A percentile compares a stretch with the other conserved stretches of the same genome.
Evolutionary conservation across 768 basidiomycete species (phyloP).

Genomic region (Coprinellus aureogranulatus): DNA sequence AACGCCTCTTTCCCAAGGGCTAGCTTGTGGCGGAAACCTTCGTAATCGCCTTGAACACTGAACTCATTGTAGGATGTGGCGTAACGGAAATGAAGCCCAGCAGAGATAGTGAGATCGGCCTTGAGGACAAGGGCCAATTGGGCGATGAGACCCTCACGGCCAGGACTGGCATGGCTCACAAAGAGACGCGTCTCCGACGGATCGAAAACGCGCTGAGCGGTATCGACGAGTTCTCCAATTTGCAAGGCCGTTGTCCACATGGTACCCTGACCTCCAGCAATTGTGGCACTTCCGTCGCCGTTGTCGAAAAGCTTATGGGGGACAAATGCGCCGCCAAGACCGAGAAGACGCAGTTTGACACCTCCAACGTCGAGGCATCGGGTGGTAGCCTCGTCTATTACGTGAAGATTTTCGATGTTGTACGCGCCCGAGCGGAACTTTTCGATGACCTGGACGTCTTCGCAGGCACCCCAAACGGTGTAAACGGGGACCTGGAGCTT

Average conservation of each 20-base stretch:
- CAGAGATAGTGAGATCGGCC: slow-evolving; percentile 91
- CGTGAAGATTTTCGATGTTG: slow-evolving; percentile 82
- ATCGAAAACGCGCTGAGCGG: slow-evolving; percentile 91
- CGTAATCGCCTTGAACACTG: slow-evolving; percentile 85
- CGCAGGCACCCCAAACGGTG: slow-evolving; percentile 96
- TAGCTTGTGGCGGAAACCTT: slow-evolving; percentile 83
- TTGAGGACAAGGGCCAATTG: slow-evolving; percentile 90
- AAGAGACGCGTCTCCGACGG: slow-evolving; percentile 90
- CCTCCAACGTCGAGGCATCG: slow-evolving; percentile 89
- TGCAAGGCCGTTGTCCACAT: slow-evolving; percentile 99
- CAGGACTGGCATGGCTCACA: slow-evolving; percentile 88
- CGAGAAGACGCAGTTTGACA: slow-evolving; percentile 90
- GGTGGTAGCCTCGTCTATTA: slow-evolving; percentile 95
- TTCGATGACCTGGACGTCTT: slow-evolving; percentile 91
- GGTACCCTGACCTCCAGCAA: slow-evolving; percentile 95
- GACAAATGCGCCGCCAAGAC: slow-evolving; percentile 92
- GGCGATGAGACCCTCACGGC: slow-evolving; percentile 87
- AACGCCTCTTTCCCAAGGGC: slow-evolving; percentile 75
- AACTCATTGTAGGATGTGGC: slow-evolving; percentile 97
- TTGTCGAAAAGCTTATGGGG: slow-evolving; percentile 95
- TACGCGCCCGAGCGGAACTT: slow-evolving; percentile 85
- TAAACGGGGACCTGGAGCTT: slow-evolving; percentile 91
- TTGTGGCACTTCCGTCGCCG: slow-evolving; percentile 92
- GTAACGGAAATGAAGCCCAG: slow-evolving; percentile 97
- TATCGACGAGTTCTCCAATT: slow-evolving; percentile 97